A percentile compares a stretch with the other conserved stretches of the same genome.
phyloP scores from a whole-genome alignment of 116 monocot species.

The Trichopus zeylanicus region DNA sequence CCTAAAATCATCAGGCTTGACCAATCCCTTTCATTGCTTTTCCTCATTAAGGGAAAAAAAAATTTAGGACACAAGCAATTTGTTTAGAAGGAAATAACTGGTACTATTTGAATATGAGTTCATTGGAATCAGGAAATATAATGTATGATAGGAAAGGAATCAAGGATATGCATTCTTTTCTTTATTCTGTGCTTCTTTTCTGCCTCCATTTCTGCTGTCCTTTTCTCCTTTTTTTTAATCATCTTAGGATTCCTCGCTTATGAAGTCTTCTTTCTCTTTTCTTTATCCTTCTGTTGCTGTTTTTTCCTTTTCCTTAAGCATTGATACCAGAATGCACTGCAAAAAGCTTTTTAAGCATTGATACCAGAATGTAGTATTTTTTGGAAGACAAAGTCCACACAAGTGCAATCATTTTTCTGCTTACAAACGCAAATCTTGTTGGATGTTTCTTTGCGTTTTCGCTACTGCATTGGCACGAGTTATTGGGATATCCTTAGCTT shows the following conservation, averaged over 20 bases:
- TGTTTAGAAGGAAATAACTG: background rate
- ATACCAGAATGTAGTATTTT: background rate
- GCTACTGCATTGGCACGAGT: too few species aligned
- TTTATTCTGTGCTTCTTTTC: too few species aligned
- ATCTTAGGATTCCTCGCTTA: background rate
- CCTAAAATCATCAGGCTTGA: background rate
- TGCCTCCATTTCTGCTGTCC: background rate
- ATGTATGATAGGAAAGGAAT: too few species aligned
- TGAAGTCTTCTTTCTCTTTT: background rate
- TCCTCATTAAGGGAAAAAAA: background rate
- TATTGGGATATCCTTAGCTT: too few species aligned
- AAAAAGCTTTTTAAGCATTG: background rate
- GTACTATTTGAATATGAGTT: background rate
- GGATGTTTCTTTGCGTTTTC: background rate
- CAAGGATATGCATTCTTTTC: too few species aligned
- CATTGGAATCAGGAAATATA: background rate
- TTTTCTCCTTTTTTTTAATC: background rate
- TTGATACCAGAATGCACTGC: too few species aligned
- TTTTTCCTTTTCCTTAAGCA: background rate
- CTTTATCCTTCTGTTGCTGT: background rate
- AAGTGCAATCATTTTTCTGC: background rate
- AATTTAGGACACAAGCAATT: background rate
- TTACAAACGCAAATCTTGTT: background rate
- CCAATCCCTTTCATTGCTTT: slow-evolving; percentile 1
- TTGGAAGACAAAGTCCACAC: background rate